A percentile compares a stretch with the other conserved stretches of the same genome.
These are phyloP conservation scores for Olyra latifolia DNA, from an alignment of 176 grass and related monocot species.

Conservation along the genomic window DNA sequence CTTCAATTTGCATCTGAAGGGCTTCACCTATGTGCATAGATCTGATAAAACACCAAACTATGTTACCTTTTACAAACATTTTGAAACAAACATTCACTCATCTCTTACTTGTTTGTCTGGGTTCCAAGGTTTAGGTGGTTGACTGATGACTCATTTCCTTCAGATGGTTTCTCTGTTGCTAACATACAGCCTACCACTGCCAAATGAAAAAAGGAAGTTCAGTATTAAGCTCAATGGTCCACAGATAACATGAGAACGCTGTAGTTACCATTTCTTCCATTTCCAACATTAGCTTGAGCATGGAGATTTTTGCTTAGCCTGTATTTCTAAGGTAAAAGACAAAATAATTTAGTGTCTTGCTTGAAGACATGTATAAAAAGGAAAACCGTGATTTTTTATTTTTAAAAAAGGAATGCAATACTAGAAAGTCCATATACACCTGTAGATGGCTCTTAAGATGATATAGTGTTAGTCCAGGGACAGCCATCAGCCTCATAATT, in stretches of 20 bases:
- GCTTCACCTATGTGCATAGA: slow-evolving; percentile 90
- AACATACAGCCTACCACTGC: slow-evolving; percentile 50
- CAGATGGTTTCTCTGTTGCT: slow-evolving; percentile 60
- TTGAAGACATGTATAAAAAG: neutral
- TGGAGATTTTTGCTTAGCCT: slow-evolving; percentile 94
- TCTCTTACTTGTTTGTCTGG: slow-evolving; percentile 87
- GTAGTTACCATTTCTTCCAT: slow-evolving; percentile 66
- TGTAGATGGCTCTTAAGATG: slow-evolving; percentile 99
- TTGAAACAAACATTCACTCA: slow-evolving; percentile 22
- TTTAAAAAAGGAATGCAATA: neutral
- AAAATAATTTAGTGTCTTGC: slow-evolving; percentile 47
- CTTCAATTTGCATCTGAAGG: slow-evolving; percentile 99
- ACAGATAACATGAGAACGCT: neutral
- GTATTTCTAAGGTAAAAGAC: slow-evolving; percentile 72
- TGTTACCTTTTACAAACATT: slow-evolving; percentile 38
- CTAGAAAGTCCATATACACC: slow-evolving; percentile 53
- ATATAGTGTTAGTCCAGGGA: slow-evolving; percentile 93
- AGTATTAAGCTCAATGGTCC: slow-evolving; percentile 30
- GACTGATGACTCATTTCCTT: slow-evolving; percentile 55
- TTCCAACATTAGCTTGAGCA: slow-evolving; percentile 55
- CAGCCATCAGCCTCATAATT: slow-evolving; percentile 92
- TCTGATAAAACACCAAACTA: slow-evolving; percentile 51
- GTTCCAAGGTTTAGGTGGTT: slow-evolving; percentile 50
- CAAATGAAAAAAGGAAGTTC: slow-evolving; percentile 30
- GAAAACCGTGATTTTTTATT: slow-evolving; percentile 7